These are phyloP conservation scores for Puccinellia tenuiflora DNA, from an alignment of 176 grass and related monocot genomes.

Conservation along the genomic window DNA sequence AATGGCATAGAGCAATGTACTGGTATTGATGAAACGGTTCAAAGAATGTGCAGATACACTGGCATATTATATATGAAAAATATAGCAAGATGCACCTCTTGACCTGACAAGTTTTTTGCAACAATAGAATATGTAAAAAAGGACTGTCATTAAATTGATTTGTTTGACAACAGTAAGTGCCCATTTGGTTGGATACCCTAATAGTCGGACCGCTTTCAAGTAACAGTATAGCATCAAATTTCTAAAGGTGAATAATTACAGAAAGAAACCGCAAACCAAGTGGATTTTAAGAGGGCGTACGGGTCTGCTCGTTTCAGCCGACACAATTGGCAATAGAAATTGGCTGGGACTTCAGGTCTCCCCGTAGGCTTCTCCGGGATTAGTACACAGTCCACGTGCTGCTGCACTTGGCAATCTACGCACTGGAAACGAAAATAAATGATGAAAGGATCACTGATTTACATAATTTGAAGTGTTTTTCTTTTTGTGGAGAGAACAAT, in stretches of 20 bases:
- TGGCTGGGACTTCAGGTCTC: slow-evolving; percentile 30
- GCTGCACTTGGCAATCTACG: slow-evolving; percentile 44
- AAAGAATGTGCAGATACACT: too few species aligned
- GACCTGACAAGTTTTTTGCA: background rate
- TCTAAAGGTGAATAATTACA: background rate
- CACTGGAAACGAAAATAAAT: slow-evolving; percentile 31
- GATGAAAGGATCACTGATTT: background rate
- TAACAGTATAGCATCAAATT: background rate
- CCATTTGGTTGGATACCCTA: background rate
- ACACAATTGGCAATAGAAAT: slow-evolving; percentile 59
- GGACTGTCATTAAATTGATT: background rate
- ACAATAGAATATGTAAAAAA: background rate
- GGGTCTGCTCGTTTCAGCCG: slow-evolving; percentile 57
- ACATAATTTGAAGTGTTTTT: background rate
- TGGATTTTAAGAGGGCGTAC: slow-evolving; percentile 18
- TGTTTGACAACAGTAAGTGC: background rate
- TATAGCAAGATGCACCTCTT: background rate
- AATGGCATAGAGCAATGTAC: too few species aligned
- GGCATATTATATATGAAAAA: too few species aligned
- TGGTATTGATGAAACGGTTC: too few species aligned
- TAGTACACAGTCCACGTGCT: slow-evolving; percentile 50
- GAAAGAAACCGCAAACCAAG: background rate
- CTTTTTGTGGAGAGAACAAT: background rate
- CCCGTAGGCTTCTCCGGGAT: slow-evolving; percentile 47
- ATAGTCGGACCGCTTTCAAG: background rate